phyloP scores from a whole-genome alignment of 2,329 filamentous ascomycete genomes.

The Fusarium sp. region DNA sequence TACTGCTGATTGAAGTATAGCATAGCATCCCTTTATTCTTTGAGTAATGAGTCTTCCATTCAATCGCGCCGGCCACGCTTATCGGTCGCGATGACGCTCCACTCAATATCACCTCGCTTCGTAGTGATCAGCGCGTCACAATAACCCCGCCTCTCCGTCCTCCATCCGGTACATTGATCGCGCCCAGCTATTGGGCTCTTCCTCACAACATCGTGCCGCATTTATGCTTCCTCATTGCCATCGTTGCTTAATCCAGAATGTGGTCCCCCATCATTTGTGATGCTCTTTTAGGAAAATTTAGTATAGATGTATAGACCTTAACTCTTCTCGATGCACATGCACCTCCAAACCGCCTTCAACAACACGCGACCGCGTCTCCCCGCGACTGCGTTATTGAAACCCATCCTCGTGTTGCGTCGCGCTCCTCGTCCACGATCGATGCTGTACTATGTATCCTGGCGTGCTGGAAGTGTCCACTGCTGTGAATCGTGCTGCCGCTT shows the following conservation, averaged over 20 bases:
- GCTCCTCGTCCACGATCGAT: background rate
- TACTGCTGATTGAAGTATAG: background rate
- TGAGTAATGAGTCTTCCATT: background rate
- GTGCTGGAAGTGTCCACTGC: background rate
- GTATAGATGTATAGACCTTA: background rate
- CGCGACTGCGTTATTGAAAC: background rate
- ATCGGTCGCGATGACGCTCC: background rate
- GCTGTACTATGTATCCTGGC: background rate
- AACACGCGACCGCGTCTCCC: background rate
- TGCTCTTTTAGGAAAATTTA: background rate
- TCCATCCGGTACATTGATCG: background rate
- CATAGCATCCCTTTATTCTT: background rate
- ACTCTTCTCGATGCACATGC: background rate
- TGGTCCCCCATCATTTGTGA: background rate
- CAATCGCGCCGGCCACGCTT: background rate
- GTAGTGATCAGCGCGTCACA: background rate
- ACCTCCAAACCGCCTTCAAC: background rate
- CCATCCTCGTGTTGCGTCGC: background rate
- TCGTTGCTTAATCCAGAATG: background rate
- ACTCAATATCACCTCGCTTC: background rate
- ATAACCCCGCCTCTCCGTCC: background rate
- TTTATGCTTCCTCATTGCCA: background rate
- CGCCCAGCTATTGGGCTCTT: background rate
- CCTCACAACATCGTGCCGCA: background rate
- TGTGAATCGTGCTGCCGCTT: background rate